Evolutionary conservation across 345 rosid species (phyloP), one percentile per base, ranked within the genome.

Genomic region (Eucalyptus camaldulensis): DNA sequence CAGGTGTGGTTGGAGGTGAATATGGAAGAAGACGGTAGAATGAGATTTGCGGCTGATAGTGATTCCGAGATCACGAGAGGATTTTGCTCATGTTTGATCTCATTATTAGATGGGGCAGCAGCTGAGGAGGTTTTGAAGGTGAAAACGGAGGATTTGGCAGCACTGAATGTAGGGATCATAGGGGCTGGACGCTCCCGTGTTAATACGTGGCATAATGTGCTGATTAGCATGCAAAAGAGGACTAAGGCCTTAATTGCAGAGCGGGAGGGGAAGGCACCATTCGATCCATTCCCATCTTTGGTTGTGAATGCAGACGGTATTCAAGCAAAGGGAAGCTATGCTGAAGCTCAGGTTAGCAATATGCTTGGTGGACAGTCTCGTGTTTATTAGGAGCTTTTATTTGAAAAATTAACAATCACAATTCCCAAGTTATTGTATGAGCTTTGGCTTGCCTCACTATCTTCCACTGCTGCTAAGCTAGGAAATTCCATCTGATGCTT

Each of bases 161-260:
- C 91, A 88, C 91, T 98, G 87, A 95, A 94, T 89, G 96, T 96
- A 86, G 96, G 99, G 40, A 89, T 94, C 53, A 89, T 91, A 76
- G 94, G 95, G 14, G 92, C 90, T 11, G 96, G 93, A 91, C 94
- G 96, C 91, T 97, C 99, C 62, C 95, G 99, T 16, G 96, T 92
- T 80, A 98, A 97, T 89, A 96, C 99, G 3, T 98, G 99, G 99
- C 96, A 96, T 85, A 98, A 98, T 91, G 97, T 98, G 90, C 89
- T 98, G 90, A 91, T 97, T 44, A 93, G 95, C 87, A 96, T 97
- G 99, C 99, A 97, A 91, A 98, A 98, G 94, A 95, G 95, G 92
- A 96, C 97, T 22, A 96, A 94, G 89, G 91, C 90, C 47, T 86
- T 97, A 83, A 92, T 95, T 21, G 95, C 96, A 3, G 94, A 93